Evolutionary conservation across 2,329 filamentous ascomycete genomes (phyloP), one percentile per base, ranked within the genome.

Genomic region (Colletotrichum horii): DNA sequence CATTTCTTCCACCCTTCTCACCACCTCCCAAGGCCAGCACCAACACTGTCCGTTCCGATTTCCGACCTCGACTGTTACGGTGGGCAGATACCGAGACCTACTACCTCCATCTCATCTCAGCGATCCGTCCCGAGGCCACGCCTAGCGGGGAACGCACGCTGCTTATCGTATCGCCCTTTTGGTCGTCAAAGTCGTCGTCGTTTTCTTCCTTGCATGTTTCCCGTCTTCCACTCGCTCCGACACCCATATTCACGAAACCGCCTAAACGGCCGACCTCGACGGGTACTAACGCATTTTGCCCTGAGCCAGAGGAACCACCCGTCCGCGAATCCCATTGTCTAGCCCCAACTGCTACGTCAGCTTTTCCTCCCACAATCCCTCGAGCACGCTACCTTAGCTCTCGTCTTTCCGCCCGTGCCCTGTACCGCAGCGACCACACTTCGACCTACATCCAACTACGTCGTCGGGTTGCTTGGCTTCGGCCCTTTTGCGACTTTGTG

Each of bases 391-490:
- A 75, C 56, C 58, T 75, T 36, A 68, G 38, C 30, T 52, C n/a
- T 52, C 43, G 43, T 52, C 43, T 61, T 67, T 65, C 62, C 62
- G 73, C 70, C 56, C 58, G 73, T 73, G 64, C 64, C 28, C 64
- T 34, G 34, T 24, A 15, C 36, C 32, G 56, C 43, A 64, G 70
- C 70, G 56, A 64, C 71, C 70, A 56, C 55, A 67, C 48, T 8
- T 61, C 55, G 28, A 61, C 55, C 62, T 56, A 67, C 67, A 11
- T 36, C 38, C 22, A 61, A 62, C 38, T 67, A 72, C 72, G 68
- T 72, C 73, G 69, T 64, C 48, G 43, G 26, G 58, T 58, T 73
- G 56, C 66, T 75, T 73, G 73, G 70, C 64, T 73, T 75, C 69
- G 56, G 70, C 34, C 70, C 73, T 64, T 58, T 65, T 68, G 70